Base-by-base conservation (phyloP, 73 alveolate genomes). In the Chromera velia region DNA sequence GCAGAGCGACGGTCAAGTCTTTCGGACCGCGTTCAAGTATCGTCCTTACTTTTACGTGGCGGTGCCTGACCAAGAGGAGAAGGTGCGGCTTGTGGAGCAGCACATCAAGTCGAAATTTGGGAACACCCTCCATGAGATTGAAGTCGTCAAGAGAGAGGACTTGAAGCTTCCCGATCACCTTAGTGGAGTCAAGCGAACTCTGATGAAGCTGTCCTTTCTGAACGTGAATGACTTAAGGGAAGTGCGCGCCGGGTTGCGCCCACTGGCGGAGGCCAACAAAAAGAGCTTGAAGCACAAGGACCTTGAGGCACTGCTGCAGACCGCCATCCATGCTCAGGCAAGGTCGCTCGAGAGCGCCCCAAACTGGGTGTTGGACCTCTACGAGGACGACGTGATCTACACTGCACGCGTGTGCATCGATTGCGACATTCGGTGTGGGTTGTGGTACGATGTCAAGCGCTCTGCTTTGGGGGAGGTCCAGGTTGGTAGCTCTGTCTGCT, bases 31-130 rank as follows among this genome's bases (percentile, higher is more conserved):
- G 64, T 83, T 82, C 74, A 76, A 81, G 70, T 92, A 94, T 81
- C 96, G 90, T 84, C 98, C 98, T 63, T 94, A 94, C 89, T 94
- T 94, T 81, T 94, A 92, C 81, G 87, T 94, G 28, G 55, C 4
- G 55, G 30, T 83, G 47, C 89, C 95, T 28, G 83, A 84, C 31
- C 90, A 90, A 45, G 92, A 4, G 55, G 55, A 13, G 22, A 13
- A 7, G 55, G 55, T 40, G 22, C 55, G 13, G 55, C 13, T 4
- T 4, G 55, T 40, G 55, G 55, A 7, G 55, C 22, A 40, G 22
- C 13, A 7, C 55, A 4, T 40, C 22, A 13, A 40, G 22, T 7
- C 4, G 55, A 40, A 40, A 13, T 40, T 40, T 13, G 55, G 55
- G 22, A 40, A 40, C 22, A 4, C 4, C 13, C 55, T 40, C 22